These are phyloP conservation scores for Simmondsia chinensis DNA, from an alignment of 148 eudicot genomes.

Conservation along the genomic window DNA sequence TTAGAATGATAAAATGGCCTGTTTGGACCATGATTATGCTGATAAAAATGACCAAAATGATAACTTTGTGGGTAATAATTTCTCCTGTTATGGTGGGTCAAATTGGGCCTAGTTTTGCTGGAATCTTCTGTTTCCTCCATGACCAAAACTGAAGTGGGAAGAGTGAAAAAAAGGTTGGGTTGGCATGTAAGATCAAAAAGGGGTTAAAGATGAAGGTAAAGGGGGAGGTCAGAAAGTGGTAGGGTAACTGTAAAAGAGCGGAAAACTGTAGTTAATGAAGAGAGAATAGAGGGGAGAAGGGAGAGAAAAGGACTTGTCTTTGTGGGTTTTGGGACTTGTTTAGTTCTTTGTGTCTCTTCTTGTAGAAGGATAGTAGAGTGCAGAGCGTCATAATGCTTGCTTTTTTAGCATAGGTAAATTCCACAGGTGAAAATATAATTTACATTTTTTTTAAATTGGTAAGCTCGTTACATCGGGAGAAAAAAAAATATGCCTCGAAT, in stretches of 20 bases:
- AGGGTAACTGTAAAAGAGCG: too few relatives aligned
- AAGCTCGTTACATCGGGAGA: too few relatives aligned
- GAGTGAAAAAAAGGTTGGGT: constrained; percentile 6
- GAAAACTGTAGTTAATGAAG: constrained; percentile 36
- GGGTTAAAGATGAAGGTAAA: neutral
- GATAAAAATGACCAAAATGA: constrained; percentile 12
- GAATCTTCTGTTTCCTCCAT: constrained; percentile 65
- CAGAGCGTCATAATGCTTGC: too few relatives aligned
- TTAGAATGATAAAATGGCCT: constrained; percentile 1
- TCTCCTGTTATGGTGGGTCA: constrained; percentile 30
- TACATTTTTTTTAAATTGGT: too few relatives aligned
- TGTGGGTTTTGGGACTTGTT: constrained; percentile 2
- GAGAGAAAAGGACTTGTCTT: constrained; percentile 18
- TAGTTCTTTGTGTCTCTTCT: constrained; percentile 24
- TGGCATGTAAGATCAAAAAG: neutral
- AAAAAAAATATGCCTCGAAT: too few relatives aligned
- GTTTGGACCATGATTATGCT: too few relatives aligned
- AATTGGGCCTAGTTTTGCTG: constrained; percentile 35
- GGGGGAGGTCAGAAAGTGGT: too few relatives aligned
- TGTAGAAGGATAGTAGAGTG: constrained; percentile 8
- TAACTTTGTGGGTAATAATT: constrained; percentile 10
- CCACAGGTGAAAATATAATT: too few relatives aligned
- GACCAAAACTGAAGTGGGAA: constrained; percentile 6
- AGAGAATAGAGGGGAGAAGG: constrained; percentile 16
- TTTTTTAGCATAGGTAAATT: too few relatives aligned